Evolutionary conservation across 192 early-diverging fungal genomes (phyloP).

Genomic region (Podochytrium sp.): DNA sequence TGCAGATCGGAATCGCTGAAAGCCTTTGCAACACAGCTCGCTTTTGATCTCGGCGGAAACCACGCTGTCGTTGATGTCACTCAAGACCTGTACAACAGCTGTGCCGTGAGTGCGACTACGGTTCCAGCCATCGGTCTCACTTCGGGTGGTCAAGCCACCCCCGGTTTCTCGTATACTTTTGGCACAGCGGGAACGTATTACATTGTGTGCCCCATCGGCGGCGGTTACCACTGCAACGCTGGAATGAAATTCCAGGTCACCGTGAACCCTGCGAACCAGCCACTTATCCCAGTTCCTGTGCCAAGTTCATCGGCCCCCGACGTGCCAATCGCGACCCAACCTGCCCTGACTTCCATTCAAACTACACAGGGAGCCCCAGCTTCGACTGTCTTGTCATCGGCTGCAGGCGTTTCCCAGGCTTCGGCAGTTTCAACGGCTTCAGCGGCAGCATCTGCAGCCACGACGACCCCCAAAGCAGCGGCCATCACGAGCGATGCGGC

Average conservation of each 20-base stretch:
- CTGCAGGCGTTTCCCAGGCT: too few species aligned
- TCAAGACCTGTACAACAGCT: not conserved
- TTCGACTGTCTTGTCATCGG: too few species aligned
- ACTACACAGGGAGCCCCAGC: too few species aligned
- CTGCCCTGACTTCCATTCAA: too few species aligned
- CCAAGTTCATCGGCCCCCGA: not conserved
- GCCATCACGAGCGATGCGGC: not conserved
- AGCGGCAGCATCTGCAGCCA: not conserved
- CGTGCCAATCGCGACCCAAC: not conserved
- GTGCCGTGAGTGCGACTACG: not conserved
- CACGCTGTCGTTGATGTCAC: conserved; percentile 12
- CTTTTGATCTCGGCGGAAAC: conserved; percentile 2
- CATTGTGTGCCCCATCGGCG: conserved; percentile 11
- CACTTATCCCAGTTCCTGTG: not conserved
- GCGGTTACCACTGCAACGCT: not conserved
- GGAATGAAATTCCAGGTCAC: conserved; percentile 9
- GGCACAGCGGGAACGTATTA: conserved; percentile 8
- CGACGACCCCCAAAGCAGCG: not conserved
- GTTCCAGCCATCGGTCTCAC: conserved; percentile 2
- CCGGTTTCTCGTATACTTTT: not conserved
- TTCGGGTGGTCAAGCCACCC: not conserved
- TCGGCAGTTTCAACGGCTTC: not conserved
- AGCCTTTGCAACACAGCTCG: not conserved
- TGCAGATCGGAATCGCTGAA: too few species aligned
- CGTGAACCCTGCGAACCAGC: not conserved